phyloP scores from a whole-genome alignment of 78 protist species.

The Dictyostelium intermedium region DNA sequence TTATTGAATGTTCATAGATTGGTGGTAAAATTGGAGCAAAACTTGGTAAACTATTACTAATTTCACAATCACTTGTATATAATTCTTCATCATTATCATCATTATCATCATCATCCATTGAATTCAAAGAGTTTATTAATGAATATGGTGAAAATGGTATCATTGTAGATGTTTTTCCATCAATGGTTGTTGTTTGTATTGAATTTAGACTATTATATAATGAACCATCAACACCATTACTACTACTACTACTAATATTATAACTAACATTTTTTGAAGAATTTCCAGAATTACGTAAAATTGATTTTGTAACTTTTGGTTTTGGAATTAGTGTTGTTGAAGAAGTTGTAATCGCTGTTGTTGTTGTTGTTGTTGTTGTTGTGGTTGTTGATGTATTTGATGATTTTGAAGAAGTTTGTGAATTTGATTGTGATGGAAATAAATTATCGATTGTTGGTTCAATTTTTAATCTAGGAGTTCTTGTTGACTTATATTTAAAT shows the following conservation, averaged over 20 bases:
- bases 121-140: neutral
- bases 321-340: neutral
- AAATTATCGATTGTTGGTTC: neutral
- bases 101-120: neutral
- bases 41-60: neutral
- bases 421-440: neutral
- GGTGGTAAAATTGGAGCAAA: neutral
- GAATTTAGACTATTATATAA: neutral
- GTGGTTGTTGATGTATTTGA: too few relatives aligned
- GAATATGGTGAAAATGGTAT: neutral
- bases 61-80: neutral
- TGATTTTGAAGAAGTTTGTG: neutral
- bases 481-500: constrained; percentile 2
- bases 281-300: too few relatives aligned
- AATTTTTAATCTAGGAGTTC: neutral
- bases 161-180: neutral
- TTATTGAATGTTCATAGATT: neutral
- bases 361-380: neutral
- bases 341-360: neutral
- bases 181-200: neutral
- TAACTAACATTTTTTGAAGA: too few relatives aligned
- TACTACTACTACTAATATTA: neutral
- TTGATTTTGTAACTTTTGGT: neutral
- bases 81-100: too few relatives aligned
- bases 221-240: neutral